phyloP scores from a whole-genome alignment of 1,139 yeast species.

The Saccharomyces pastorianus region DNA sequence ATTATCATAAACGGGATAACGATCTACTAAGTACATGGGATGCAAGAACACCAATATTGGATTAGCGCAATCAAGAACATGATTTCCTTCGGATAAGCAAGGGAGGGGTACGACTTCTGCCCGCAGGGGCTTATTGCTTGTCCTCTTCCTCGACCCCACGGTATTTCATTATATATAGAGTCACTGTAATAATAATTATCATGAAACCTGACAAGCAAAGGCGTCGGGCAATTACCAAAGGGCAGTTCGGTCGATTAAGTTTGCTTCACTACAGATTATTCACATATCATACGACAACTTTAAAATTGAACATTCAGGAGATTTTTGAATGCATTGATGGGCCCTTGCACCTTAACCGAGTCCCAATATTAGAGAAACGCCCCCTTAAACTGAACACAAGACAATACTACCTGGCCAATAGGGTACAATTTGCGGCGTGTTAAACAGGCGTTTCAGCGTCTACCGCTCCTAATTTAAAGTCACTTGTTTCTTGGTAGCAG shows the following conservation, averaged over 20 bases:
- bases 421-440: background rate
- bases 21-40: slow-evolving; percentile 28
- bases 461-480: background rate
- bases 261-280: too few species aligned
- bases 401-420: background rate
- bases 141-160: background rate
- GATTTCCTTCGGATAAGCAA: background rate
- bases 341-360: background rate
- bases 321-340: background rate
- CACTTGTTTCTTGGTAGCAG: background rate
- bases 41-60: slow-evolving; percentile 26
- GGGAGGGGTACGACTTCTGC: background rate
- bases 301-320: background rate
- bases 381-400: background rate
- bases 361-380: background rate
- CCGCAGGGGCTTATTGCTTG: background rate
- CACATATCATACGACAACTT: background rate
- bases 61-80: slow-evolving; percentile 6
- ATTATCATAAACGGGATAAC: slow-evolving; percentile 24
- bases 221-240: background rate
- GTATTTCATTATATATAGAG: background rate
- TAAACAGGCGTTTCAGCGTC: background rate
- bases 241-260: background rate
- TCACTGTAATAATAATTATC: background rate
- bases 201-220: background rate